These are phyloP conservation scores for Coelastrella sp. DNA, from an alignment of 139 green algal species.

Conservation along the genomic window DNA sequence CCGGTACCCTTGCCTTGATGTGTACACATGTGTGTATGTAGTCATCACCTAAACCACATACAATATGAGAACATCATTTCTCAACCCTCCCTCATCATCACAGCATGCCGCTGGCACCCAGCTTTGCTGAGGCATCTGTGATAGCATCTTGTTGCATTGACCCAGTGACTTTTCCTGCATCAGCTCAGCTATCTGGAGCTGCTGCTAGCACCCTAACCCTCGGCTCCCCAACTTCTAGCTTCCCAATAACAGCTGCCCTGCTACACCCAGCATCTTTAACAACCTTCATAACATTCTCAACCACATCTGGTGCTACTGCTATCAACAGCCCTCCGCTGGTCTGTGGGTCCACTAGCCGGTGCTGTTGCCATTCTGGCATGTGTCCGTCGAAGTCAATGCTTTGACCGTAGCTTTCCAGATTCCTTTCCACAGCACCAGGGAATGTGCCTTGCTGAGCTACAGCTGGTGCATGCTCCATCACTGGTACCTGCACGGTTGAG, in stretches of 20 bases:
- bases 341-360: constrained; percentile 56
- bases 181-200: neutral
- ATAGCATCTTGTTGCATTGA: no score
- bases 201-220: neutral
- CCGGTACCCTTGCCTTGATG: no score
- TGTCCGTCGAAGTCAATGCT: neutral
- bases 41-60: no score
- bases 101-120: no score
- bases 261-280: constrained; percentile 36
- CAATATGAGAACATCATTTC: no score
- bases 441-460: constrained; percentile 45
- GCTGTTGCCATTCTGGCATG: constrained; percentile 46
- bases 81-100: no score
- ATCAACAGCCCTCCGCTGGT: constrained; percentile 54
- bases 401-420: constrained; percentile 56
- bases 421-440: constrained; percentile 51
- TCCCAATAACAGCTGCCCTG: constrained; percentile 40
- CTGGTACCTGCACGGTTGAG: constrained; percentile 23
- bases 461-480: constrained; percentile 44
- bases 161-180: no score
- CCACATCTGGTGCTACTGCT: constrained; percentile 37
- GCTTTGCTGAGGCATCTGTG: no score
- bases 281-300: constrained; percentile 16
- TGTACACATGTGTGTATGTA: no score
- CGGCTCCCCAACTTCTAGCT: constrained; percentile 18